These are phyloP conservation scores for Amanita fuliginea DNA, from an alignment of 768 basidiomycete species.

Conservation along the genomic window DNA sequence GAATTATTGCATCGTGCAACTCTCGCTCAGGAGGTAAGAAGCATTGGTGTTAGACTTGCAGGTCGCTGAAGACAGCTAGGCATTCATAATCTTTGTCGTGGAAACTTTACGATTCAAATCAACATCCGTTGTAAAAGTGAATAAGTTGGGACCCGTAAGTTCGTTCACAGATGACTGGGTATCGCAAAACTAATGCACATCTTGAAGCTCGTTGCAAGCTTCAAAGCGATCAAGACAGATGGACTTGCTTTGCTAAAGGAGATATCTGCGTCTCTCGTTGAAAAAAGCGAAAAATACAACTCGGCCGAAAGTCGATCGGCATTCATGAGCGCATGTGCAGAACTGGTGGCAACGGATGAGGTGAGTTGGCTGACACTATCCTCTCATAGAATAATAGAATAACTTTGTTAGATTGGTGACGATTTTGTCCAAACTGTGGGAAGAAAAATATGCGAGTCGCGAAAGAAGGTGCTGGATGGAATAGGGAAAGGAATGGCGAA, in stretches of 20 bases:
- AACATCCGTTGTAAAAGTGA: constrained; percentile 53
- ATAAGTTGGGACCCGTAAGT: constrained; percentile 65
- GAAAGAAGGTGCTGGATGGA: constrained; percentile 63
- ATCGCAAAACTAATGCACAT: constrained; percentile 1
- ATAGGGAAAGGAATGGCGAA: constrained; percentile 59
- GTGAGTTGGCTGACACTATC: constrained; percentile 13
- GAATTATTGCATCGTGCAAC: constrained; percentile 65
- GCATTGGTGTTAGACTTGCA: not conserved
- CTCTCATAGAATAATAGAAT: constrained; percentile 6
- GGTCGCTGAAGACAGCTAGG: constrained; percentile 29
- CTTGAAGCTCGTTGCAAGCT: constrained; percentile 49
- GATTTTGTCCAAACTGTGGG: constrained; percentile 52
- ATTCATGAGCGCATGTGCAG: constrained; percentile 39
- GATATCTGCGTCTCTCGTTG: constrained; percentile 42
- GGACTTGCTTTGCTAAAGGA: constrained; percentile 43
- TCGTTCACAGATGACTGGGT: not conserved
- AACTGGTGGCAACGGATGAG: constrained; percentile 20
- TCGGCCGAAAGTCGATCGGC: constrained; percentile 40
- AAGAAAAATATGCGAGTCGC: constrained; percentile 58
- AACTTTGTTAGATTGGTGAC: constrained; percentile 38
- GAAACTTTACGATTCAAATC: constrained; percentile 68
- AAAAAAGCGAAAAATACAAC: constrained; percentile 39
- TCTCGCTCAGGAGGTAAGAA: constrained; percentile 59
- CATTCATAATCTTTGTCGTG: constrained; percentile 58
- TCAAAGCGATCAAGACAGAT: constrained; percentile 50